Base-by-base conservation (phyloP, 257 asterid species). In the Thymus mandschuricus region DNA sequence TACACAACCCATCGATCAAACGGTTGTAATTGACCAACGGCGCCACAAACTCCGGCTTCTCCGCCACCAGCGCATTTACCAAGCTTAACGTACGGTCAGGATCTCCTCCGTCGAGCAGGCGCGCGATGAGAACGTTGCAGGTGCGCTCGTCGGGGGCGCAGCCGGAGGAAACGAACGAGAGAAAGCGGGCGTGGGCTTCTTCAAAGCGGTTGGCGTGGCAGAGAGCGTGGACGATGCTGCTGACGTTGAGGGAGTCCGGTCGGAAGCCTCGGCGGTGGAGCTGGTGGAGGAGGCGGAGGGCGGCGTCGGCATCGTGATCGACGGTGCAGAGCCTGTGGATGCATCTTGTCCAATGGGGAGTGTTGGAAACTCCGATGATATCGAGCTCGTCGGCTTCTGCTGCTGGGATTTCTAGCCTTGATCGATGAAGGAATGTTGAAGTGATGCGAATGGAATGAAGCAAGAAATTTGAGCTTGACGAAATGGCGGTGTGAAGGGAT, bases 11-110 rank as follows among this genome's bases (percentile, higher is more conserved):
- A 82, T 91, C 85, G 51, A 87, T 70, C 83, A 94, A 51, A 28
- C 97, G 96, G 49, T 94, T 91, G 78, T 82, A 89, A 80, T 87
- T 94, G 77, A 86, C 80, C 82, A 94, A 76, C 29, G 91, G 84
- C 34, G 97, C 96, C 55, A 94, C 96, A 66, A 89, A 91, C 46
- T 84, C 77, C 2, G 95, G 96, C 77, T 86, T 89, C 72, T 73
- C 88, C 11, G 10, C 52, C 10, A 76, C 56, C 81, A 94, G 82
- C 48, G 81, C 69, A 11, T 80, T 80, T 0, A 94, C 66, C 70
- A 91, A 75, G 7, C 80, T 71, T 68, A 84, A 60, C 4, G 97
- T 91, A 3, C 75, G 58, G 30, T 52, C 65, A 0, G 92, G 90
- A 15, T 79, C 79, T 40, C 75, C 74, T 0, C 88, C 87, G 50